A percentile compares a stretch with the other conserved stretches of the same genome.
These are phyloP conservation scores for Hemileccinum impolitum DNA, from an alignment of 768 basidiomycete species.

Conservation along the genomic window DNA sequence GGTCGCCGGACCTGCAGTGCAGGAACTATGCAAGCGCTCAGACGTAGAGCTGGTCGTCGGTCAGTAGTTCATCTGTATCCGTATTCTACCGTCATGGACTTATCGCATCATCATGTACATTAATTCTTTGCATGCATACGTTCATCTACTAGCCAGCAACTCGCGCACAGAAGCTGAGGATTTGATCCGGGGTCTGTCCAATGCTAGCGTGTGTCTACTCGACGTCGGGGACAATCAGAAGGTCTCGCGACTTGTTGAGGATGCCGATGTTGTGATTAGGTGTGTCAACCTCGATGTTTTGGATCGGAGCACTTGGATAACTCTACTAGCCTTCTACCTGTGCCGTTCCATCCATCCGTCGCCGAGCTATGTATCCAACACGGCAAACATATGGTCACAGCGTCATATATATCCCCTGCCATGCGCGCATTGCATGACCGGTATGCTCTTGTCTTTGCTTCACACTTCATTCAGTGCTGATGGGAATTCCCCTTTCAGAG, in stretches of 20 bases:
- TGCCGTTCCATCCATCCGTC: slow-evolving; percentile 62
- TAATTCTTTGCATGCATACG: slow-evolving; percentile 2
- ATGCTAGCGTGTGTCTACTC: slow-evolving; percentile 54
- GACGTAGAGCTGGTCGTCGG: slow-evolving; percentile 77
- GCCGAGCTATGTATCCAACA: slow-evolving; percentile 72
- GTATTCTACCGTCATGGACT: slow-evolving; percentile 13
- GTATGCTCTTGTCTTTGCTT: slow-evolving; percentile 39
- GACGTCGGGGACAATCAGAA: slow-evolving; percentile 52
- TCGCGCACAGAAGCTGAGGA: slow-evolving; percentile 52
- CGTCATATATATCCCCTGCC: slow-evolving; percentile 80
- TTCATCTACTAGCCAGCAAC: slow-evolving; percentile 61
- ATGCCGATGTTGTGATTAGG: slow-evolving; percentile 84
- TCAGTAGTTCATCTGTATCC: slow-evolving; percentile 36
- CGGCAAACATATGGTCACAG: slow-evolving; percentile 79
- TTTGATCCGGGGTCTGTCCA: slow-evolving; percentile 41
- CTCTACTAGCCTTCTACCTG: slow-evolving; percentile 71
- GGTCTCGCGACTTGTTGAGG: slow-evolving; percentile 50
- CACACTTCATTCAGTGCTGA: neutral
- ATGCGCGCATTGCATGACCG: slow-evolving; percentile 64
- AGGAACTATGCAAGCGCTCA: slow-evolving; percentile 57
- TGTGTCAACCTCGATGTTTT: slow-evolving; percentile 29
- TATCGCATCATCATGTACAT: slow-evolving; percentile 11
- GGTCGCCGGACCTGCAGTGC: slow-evolving; percentile 87
- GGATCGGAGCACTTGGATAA: neutral
- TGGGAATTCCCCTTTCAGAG: slow-evolving; percentile 38